Conservation (phyloP, 768 basidiomycete species). For the Tulasnella calospora region DNA sequence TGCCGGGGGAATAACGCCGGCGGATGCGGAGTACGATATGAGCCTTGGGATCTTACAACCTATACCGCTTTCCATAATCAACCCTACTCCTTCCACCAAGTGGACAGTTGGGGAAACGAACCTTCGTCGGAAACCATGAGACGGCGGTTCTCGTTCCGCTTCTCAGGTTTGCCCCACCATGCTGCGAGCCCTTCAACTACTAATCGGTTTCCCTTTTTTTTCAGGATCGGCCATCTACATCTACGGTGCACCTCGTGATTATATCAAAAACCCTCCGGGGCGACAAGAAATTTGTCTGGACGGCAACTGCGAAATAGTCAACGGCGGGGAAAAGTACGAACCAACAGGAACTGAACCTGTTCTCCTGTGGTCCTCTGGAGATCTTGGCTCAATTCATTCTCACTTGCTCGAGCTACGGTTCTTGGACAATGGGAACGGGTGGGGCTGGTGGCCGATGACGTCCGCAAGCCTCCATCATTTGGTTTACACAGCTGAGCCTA, state of each 20-base stretch:
- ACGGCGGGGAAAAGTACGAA: background rate
- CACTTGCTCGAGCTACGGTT: background rate
- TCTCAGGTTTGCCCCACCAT: background rate
- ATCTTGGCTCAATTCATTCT: background rate
- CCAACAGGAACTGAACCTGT: background rate
- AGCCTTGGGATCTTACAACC: constrained; percentile 3
- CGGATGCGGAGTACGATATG: constrained; percentile 5
- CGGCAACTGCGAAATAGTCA: background rate
- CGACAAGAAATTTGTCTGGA: constrained; percentile 2
- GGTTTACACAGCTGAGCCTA: background rate
- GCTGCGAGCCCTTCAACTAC: background rate
- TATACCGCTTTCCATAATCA: background rate
- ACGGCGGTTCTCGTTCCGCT: background rate
- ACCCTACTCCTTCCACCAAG: constrained; percentile 7
- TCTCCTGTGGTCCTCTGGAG: background rate
- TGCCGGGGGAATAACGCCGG: background rate
- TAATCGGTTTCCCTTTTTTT: background rate
- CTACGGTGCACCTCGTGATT: constrained; percentile 4
- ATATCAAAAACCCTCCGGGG: background rate
- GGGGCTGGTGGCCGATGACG: background rate
- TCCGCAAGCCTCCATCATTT: background rate
- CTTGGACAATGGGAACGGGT: background rate
- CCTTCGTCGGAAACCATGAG: background rate
- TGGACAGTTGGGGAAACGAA: constrained; percentile 2
- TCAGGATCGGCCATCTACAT: background rate